These are phyloP conservation scores for Metschnikowia similis DNA, from an alignment of 805 yeast species.

Conservation along the genomic window DNA sequence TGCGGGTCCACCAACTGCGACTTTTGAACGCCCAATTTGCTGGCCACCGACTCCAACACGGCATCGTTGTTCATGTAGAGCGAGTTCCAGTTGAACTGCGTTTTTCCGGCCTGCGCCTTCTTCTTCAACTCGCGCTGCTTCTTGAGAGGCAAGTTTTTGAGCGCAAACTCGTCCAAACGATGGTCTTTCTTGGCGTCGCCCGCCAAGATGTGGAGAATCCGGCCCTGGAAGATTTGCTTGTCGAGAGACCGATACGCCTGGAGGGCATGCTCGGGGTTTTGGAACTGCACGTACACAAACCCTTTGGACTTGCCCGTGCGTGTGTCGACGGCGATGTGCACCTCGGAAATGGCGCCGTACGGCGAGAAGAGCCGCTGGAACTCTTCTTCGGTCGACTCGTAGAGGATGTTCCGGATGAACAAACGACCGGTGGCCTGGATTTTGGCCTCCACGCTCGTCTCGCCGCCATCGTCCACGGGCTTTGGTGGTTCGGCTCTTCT, in stretches of 20 bases:
- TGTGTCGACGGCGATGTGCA: constrained; percentile 87
- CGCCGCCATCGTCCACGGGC: background rate
- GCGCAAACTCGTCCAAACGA: constrained; percentile 82
- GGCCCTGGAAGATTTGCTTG: constrained; percentile 89
- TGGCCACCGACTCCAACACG: constrained; percentile 83
- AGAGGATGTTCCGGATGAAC: constrained; percentile 81
- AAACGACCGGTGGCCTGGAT: constrained; percentile 72
- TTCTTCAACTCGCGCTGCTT: constrained; percentile 83
- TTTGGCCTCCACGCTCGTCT: constrained; percentile 32
- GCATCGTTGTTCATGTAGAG: constrained; percentile 88
- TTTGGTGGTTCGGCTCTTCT: background rate
- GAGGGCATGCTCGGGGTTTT: constrained; percentile 67
- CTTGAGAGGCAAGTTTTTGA: constrained; percentile 86
- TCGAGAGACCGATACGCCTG: constrained; percentile 71
- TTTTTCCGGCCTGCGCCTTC: constrained; percentile 78
- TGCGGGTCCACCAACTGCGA: constrained; percentile 84
- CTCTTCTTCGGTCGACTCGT: constrained; percentile 76
- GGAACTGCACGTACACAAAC: constrained; percentile 78
- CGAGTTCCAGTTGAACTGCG: constrained; percentile 93
- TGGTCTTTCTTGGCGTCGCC: constrained; percentile 81
- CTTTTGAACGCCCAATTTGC: constrained; percentile 76
- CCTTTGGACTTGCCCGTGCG: constrained; percentile 91
- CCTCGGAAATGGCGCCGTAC: constrained; percentile 79
- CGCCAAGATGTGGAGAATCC: constrained; percentile 84
- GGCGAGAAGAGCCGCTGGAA: constrained; percentile 57